Percentiles rank a stretch among this genome's conserved stretches.
These are phyloP conservation scores for Penicillium polonicum DNA, from an alignment of 2,329 filamentous ascomycete species.

Conservation along the genomic window DNA sequence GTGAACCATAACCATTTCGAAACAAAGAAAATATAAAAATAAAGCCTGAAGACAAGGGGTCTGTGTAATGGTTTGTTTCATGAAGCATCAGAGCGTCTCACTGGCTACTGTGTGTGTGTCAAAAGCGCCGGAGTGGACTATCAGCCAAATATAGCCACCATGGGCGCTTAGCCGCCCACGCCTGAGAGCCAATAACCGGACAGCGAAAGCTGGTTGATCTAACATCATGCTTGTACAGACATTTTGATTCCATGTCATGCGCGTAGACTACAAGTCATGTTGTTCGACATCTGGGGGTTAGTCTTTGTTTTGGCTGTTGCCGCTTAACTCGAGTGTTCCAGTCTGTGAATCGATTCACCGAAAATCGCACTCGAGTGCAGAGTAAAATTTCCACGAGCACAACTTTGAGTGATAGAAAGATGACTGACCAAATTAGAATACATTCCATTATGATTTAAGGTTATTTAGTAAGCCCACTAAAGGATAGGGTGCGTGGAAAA, in stretches of 20 bases:
- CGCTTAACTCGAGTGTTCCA: neutral
- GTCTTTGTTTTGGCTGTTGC: neutral
- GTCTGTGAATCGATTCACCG: constrained; percentile 3
- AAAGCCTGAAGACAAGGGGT: constrained; percentile 11
- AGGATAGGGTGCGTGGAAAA: no score
- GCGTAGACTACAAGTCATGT: neutral
- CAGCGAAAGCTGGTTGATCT: neutral
- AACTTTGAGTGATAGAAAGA: neutral
- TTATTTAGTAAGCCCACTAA: neutral
- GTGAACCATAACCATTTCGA: constrained; percentile 2
- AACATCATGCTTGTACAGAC: constrained; percentile 1
- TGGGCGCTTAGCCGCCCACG: constrained; percentile 30
- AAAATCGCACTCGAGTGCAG: neutral
- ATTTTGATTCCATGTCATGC: neutral
- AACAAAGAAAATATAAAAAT: constrained; percentile 22
- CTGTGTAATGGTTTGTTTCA: constrained; percentile 26
- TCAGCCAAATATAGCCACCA: constrained; percentile 28
- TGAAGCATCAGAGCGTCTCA: constrained; percentile 17
- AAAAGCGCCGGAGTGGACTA: constrained; percentile 16
- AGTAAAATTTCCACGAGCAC: neutral
- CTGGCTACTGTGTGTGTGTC: constrained; percentile 18
- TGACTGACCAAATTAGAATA: neutral
- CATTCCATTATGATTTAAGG: neutral
- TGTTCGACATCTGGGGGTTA: neutral
- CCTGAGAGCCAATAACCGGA: constrained; percentile 25